Base-by-base conservation (phyloP, 2,329 filamentous ascomycete genomes). In the Nannizziopsis arthrosporioides region DNA sequence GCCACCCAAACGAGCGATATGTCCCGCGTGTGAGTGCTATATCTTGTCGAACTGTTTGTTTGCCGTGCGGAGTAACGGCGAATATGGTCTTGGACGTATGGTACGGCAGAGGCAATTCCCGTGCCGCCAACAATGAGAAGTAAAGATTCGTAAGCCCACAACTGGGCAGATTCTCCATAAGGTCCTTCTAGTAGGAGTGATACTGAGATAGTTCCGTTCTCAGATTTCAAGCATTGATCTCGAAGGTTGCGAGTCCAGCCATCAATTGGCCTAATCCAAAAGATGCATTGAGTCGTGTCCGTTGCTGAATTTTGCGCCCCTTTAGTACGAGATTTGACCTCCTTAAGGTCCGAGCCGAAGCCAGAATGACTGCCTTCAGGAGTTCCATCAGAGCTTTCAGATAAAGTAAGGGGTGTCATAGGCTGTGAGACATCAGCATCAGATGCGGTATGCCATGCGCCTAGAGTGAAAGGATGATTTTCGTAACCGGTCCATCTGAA, bases 381-480 rank as follows among this genome's bases (percentile, higher is more conserved):
- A 10, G 34, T n/a, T 10, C 12, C 34, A 36, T 36, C 34, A 10
- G 12, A n/a, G 34, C 34, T 36, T n/a, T 15, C 15, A 36, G 15
- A n/a, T 10, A 15, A 5, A 4, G 34, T 36, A 6, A 5, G 19
- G 10, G 15, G 11, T 15, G 17, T 15, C 22, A 36, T 30, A 17
- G 30, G 41, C 22, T 19, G 30, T 12, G 43, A 27, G 17, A 18
- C 11, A 22, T 38, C 22, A 15, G 4, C 15, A 15, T 36, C 34
- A 12, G 22, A 27, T 27, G 45, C 18, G 6, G 39, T 12, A 38
- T 27, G 19, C 50, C 52, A 55, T 17, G 41, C 47, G 9, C 58
- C 65, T 1, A 69, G 49, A 0, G 65, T 68, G 54, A 75, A 74
- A 1, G 72, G 72, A 50, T 75, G 72, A 48, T 66, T 74, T 47